Conservation (phyloP, 768 basidiomycete species). For the Exsudoporus frostii region DNA sequence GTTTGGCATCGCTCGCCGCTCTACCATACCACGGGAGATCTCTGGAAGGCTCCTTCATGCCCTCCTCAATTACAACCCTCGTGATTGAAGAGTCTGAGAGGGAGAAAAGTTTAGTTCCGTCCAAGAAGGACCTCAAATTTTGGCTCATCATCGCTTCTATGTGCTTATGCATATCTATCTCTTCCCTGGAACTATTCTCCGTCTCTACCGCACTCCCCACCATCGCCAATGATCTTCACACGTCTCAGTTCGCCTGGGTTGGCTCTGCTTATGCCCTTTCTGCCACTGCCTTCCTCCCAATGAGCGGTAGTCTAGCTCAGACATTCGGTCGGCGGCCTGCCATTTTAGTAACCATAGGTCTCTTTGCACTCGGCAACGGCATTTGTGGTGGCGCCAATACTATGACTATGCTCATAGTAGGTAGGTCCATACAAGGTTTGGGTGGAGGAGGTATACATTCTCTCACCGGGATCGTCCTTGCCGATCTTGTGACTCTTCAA, state of each 20-base stretch:
- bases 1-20: neutral
- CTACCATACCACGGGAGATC: neutral
- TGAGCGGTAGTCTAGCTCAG: constrained; percentile 36
- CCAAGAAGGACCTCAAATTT: neutral
- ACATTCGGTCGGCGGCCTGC: constrained; percentile 39
- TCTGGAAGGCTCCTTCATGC: neutral
- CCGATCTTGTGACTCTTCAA: constrained; percentile 45
- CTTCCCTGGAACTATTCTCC: neutral
- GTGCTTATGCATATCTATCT: neutral
- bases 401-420: constrained; percentile 42
- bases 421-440: constrained; percentile 39
- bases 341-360: constrained; percentile 28
- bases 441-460: constrained; percentile 42
- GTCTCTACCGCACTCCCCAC: neutral
- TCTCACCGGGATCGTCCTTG: constrained; percentile 39
- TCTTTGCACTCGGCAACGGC: constrained; percentile 42
- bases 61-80: neutral
- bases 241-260: neutral
- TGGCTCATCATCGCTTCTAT: neutral
- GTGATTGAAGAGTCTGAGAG: no score
- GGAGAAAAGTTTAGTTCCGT: neutral
- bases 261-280: neutral
- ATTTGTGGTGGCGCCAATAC: constrained; percentile 40
- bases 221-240: neutral
- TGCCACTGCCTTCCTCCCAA: neutral